phyloP scores from a whole-genome alignment of 352 stramenopile genomes.

The Pythium guiyangense region DNA sequence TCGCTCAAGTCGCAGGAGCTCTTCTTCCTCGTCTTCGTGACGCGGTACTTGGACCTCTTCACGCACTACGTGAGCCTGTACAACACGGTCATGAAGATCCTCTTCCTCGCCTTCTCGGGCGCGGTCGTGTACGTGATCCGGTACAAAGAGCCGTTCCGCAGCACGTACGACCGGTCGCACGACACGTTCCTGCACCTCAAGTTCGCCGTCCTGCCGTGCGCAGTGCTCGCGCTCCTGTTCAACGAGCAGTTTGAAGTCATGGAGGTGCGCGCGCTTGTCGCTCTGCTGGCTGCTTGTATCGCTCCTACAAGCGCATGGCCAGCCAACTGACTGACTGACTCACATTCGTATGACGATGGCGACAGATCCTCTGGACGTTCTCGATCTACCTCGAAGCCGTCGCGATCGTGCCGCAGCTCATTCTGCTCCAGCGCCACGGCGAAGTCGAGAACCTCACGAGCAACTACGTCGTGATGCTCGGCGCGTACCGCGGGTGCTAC shows the following conservation, averaged over 20 bases:
- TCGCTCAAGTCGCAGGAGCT: conserved; percentile 99
- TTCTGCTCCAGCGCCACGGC: conserved; percentile 97
- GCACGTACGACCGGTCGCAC: conserved; percentile 98
- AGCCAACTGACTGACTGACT: background rate
- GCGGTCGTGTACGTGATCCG: conserved; percentile 99
- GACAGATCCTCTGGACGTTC: conserved; percentile 97
- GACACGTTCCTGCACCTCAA: conserved; percentile 99
- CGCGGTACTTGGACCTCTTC: conserved; percentile 98
- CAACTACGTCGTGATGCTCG: conserved; percentile 99
- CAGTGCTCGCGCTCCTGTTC: conserved; percentile 94
- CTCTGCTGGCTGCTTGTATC: background rate
- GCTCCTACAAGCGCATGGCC: background rate
- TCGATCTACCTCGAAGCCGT: conserved; percentile 99
- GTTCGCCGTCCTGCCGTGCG: conserved; percentile 96
- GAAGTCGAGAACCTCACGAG: conserved; percentile 99
- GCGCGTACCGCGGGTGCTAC: conserved; percentile 98
- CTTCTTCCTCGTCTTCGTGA: conserved; percentile 98
- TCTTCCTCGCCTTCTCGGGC: conserved; percentile 96
- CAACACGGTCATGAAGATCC: conserved; percentile 99
- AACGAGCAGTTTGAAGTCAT: conserved; percentile 91
- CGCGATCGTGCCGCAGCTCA: conserved; percentile 98
- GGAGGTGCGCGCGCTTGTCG: conserved; percentile 32
- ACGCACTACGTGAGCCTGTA: conserved; percentile 95
- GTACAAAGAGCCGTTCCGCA: conserved; percentile 94
- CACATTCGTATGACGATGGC: background rate